Percentiles rank a stretch among this genome's conserved stretches.
Conservation (phyloP, 495 filamentous ascomycete genomes). For the Podospora pseudocomata region DNA sequence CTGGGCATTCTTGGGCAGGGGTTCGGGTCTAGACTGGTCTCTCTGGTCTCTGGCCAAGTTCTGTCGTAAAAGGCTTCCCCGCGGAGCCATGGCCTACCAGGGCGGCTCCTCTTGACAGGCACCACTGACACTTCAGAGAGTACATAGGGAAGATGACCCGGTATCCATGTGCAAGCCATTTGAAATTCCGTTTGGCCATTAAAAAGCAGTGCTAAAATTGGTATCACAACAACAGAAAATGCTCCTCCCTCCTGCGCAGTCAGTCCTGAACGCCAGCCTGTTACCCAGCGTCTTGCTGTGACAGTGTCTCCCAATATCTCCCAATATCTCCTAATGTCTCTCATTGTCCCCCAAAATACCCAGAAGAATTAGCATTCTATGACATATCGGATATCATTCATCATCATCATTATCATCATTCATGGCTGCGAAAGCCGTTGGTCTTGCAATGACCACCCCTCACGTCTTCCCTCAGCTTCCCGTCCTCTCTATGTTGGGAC, state of each 20-base stretch:
- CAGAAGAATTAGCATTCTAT: neutral
- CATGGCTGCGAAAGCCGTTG: neutral
- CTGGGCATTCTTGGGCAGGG: neutral
- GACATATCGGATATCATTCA: neutral
- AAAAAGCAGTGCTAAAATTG: slow-evolving; percentile 4
- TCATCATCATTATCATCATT: slow-evolving; percentile 2
- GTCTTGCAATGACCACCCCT: neutral
- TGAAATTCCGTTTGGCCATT: neutral
- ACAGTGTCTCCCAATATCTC: too few species aligned
- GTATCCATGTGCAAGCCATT: neutral
- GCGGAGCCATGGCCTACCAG: slow-evolving; percentile 2
- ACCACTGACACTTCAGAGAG: neutral
- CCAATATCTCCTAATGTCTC: too few species aligned
- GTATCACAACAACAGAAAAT: slow-evolving; percentile 9
- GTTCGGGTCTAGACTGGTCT: slow-evolving; percentile 16
- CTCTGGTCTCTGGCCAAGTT: neutral
- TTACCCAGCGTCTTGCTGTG: neutral
- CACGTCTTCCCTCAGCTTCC: neutral
- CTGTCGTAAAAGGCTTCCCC: neutral
- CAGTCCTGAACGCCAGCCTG: neutral
- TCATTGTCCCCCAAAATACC: neutral
- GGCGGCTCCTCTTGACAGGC: too few species aligned
- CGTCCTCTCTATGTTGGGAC: neutral
- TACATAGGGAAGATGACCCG: neutral
- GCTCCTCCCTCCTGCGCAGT: neutral